A percentile compares a stretch with the other conserved stretches of the same genome.
phyloP scores from a whole-genome alignment of 1,284 basidiomycete genomes.

The Afroboletus lepidellus region DNA sequence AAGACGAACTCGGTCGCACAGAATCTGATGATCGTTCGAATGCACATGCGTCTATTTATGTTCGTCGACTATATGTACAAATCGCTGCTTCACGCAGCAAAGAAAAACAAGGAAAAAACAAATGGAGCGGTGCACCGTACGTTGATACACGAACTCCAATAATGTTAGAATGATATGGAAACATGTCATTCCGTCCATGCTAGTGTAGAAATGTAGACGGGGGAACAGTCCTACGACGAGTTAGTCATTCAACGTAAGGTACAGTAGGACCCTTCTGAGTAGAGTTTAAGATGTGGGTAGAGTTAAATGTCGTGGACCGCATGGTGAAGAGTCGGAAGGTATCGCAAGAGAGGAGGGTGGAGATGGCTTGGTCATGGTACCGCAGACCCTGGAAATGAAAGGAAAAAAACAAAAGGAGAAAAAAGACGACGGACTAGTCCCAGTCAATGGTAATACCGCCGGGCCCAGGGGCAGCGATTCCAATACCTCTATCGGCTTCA shows the following conservation, averaged over 20 bases:
- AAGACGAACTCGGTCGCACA: too few species aligned
- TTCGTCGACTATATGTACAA: constrained; percentile 12
- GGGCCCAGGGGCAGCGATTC: constrained; percentile 55
- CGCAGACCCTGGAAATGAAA: constrained; percentile 7
- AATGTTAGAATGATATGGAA: constrained; percentile 27
- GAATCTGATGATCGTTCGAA: too few species aligned
- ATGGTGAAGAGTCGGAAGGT: constrained; percentile 16
- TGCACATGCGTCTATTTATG: constrained; percentile 12
- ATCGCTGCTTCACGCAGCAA: constrained; percentile 3
- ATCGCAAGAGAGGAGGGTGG: constrained; percentile 15
- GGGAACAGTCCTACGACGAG: constrained; percentile 22
- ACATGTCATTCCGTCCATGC: constrained; percentile 20
- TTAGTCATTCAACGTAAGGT: constrained; percentile 30
- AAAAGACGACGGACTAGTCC: constrained; percentile 44
- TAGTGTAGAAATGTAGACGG: constrained; percentile 16
- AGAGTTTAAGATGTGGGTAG: constrained; percentile 7
- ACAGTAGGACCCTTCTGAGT: constrained; percentile 24
- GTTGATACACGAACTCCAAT: constrained; percentile 18
- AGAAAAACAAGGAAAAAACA: constrained; percentile 4
- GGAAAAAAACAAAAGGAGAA: background rate
- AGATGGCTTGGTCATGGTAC: background rate
- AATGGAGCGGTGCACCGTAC: constrained; percentile 3
- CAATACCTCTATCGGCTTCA: constrained; percentile 70
- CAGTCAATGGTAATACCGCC: constrained; percentile 74
- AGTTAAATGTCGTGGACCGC: constrained; percentile 3